phyloP scores from a whole-genome alignment of 805 yeast species.

The Zygoascus ofunaensis region DNA sequence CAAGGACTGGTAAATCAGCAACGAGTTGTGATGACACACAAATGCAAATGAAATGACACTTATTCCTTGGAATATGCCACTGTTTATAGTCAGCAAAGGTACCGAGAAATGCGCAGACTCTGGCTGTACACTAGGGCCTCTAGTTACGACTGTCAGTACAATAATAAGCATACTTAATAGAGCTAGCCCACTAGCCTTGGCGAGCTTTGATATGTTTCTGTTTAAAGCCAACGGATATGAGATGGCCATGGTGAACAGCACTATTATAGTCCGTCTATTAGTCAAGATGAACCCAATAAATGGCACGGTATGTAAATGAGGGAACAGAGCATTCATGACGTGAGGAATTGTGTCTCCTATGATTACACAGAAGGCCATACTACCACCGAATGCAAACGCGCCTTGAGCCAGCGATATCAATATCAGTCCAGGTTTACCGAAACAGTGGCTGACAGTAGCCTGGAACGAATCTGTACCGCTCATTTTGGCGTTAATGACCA shows the following conservation, averaged over 20 bases:
- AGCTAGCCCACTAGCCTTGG: slow-evolving; percentile 82
- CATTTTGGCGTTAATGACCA: slow-evolving; percentile 72
- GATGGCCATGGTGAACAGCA: slow-evolving; percentile 57
- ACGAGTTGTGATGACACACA: slow-evolving; percentile 91
- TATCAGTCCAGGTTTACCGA: slow-evolving; percentile 63
- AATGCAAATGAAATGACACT: slow-evolving; percentile 93
- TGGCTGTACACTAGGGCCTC: slow-evolving; percentile 56
- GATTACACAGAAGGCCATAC: slow-evolving; percentile 87
- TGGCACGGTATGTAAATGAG: slow-evolving; percentile 28
- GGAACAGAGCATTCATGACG: slow-evolving; percentile 61
- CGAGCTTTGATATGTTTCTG: slow-evolving; percentile 70
- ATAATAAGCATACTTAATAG: slow-evolving; percentile 75
- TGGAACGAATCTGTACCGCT: slow-evolving; percentile 75
- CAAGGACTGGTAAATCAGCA: slow-evolving; percentile 80
- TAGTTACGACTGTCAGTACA: slow-evolving; percentile 57
- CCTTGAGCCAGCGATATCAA: slow-evolving; percentile 69
- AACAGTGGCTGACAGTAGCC: slow-evolving; percentile 71
- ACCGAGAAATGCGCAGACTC: slow-evolving; percentile 41
- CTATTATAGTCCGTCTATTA: slow-evolving; percentile 60
- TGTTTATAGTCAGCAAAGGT: slow-evolving; percentile 41
- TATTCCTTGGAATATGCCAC: slow-evolving; percentile 74
- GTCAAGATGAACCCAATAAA: slow-evolving; percentile 48
- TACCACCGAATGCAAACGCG: slow-evolving; percentile 87
- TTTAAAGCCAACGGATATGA: slow-evolving; percentile 78
- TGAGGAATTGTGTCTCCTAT: slow-evolving; percentile 95